These are phyloP conservation scores for cucumber (Cucumis sativus) DNA, from an alignment of 306 rosid genomes.

Conservation along the genomic window Cucumber_9930_V3 NC_026660.2:21661001-21661500, in stretches of 20 bases:
- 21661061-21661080: too few relatives aligned
- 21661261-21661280: neutral
- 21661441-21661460: constrained; percentile 25
- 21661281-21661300: neutral
- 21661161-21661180: too few relatives aligned
- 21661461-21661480: neutral
- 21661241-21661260: neutral
- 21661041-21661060: too few relatives aligned
- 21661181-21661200: neutral
- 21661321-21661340: neutral
- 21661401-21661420: neutral
- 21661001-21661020: constrained; percentile 55
- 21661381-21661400: neutral
- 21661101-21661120: too few relatives aligned
- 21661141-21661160: too few relatives aligned
- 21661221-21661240: neutral
- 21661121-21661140: too few relatives aligned
- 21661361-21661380: neutral
- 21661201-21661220: neutral
- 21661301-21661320: neutral
- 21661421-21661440: neutral
- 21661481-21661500: neutral
- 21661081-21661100: too few relatives aligned
- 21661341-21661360: neutral
- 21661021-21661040: constrained; percentile 27